These are phyloP conservation scores for Jasminum sambac DNA, from an alignment of 257 asterid species.

Conservation along the genomic window DNA sequence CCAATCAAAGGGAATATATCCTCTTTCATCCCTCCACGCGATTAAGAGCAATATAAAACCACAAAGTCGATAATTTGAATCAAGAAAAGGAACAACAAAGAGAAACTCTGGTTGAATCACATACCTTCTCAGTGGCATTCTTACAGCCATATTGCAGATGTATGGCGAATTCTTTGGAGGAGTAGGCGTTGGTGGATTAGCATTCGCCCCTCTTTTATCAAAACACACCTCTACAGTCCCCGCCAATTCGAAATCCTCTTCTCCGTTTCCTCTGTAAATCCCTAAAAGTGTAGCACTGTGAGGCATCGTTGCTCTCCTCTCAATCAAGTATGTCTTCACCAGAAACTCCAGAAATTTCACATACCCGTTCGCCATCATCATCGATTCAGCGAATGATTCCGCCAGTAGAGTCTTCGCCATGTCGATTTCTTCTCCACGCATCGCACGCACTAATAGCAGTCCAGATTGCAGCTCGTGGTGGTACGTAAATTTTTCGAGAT, in stretches of 20 bases:
- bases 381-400: slow-evolving; percentile 84
- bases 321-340: slow-evolving; percentile 81
- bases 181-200: slow-evolving; percentile 75
- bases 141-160: slow-evolving; percentile 91
- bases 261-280: slow-evolving; percentile 63
- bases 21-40: slow-evolving; percentile 1
- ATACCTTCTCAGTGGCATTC: slow-evolving; percentile 74
- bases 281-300: slow-evolving; percentile 82
- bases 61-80: neutral
- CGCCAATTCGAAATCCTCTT: slow-evolving; percentile 71
- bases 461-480: slow-evolving; percentile 73
- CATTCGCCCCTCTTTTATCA: slow-evolving; percentile 68
- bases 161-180: slow-evolving; percentile 84
- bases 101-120: neutral
- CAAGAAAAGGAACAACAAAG: neutral
- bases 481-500: slow-evolving; percentile 57
- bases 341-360: slow-evolving; percentile 61
- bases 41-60: slow-evolving; percentile 24
- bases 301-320: slow-evolving; percentile 70
- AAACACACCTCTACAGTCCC: slow-evolving; percentile 92
- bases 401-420: slow-evolving; percentile 64
- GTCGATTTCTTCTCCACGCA: slow-evolving; percentile 85
- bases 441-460: slow-evolving; percentile 59
- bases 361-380: slow-evolving; percentile 68
- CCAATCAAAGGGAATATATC: neutral